Base-by-base conservation (phyloP, 805 yeast species). In the Hanseniaspora mollemarum region DNA sequence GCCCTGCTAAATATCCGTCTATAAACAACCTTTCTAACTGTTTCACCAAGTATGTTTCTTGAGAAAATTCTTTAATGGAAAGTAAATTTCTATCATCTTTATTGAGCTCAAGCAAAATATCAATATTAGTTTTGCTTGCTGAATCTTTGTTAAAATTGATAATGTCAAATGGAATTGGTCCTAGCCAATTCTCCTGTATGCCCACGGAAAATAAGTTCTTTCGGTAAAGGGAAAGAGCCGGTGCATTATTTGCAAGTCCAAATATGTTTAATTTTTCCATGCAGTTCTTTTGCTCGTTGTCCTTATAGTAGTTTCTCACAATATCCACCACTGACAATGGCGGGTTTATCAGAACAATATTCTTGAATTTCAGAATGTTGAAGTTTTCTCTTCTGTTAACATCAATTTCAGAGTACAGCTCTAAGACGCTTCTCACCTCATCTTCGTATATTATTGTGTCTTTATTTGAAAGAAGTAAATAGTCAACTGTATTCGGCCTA, bases 261-360 rank as follows among this genome's bases (percentile, higher is more conserved):
- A 45, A 9, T 7, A 45, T 21, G 12, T 45, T 45, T 12, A 45
- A n/a, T 29, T 39, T 39, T 21, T 29, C 10, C 29, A 22, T 21
- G 5, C 19, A 15, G 3, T 37, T 16, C 21, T 19, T 45, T 13
- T n/a, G n/a, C n/a, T 45, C 31, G 3, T 26, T 29, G 0, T 21
- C 8, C 1, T 29, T 37, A 19, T 48, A 40, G 18, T 46, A 46
- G 3, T 46, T 15, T 6, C 29, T 46, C 2, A 46, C 50, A 16
- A 16, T 29, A 16, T 21, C 10, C n/a, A 48, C 13, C 7, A 24
- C 16, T 18, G 37, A 19, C 19, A 22, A 33, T 7, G 43, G 45
- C 4, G 51, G 51, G 31, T 48, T 48, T 2, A 48, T 22, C 12
- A 48, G 24, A 24, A 40, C 35, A 18, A 48, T n/a, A 22, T 39